A percentile compares a stretch with the other conserved stretches of the same genome.
These are phyloP conservation scores for Sesbania bispinosa DNA, from an alignment of 306 rosid genomes.

Conservation along the genomic window DNA sequence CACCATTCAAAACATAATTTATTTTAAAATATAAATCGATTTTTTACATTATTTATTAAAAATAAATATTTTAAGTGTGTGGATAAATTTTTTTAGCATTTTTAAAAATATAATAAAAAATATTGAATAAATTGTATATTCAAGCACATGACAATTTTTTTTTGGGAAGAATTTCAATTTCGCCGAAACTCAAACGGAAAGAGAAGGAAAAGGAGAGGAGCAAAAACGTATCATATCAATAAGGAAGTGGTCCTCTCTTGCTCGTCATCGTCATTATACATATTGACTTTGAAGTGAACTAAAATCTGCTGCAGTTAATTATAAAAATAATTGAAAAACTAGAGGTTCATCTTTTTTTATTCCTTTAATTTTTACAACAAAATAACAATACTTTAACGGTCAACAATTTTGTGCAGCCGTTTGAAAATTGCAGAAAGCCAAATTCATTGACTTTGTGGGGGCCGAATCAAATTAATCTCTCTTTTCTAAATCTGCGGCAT, in stretches of 20 bases:
- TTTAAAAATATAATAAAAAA: no score
- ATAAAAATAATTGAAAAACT: no score
- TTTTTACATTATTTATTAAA: no score
- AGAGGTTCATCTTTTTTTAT: neutral
- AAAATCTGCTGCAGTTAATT: neutral
- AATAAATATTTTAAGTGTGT: no score
- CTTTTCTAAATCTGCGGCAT: constrained; percentile 23
- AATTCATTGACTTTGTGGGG: neutral
- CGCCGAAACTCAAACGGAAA: neutral
- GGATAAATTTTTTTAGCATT: no score
- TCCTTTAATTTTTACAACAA: neutral
- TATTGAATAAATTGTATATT: no score
- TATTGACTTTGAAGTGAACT: neutral
- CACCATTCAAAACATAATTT: no score
- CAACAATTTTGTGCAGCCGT: neutral
- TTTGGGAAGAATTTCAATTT: no score
- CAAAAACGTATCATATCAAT: neutral
- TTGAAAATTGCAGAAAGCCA: neutral
- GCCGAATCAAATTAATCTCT: no score
- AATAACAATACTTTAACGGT: neutral
- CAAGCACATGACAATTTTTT: no score
- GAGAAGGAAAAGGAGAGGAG: neutral
- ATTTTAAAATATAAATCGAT: no score
- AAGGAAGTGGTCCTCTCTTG: neutral
- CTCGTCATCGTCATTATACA: neutral